These are phyloP conservation scores for Candida easanensis DNA, from an alignment of 805 yeast genomes.

Conservation along the genomic window DNA sequence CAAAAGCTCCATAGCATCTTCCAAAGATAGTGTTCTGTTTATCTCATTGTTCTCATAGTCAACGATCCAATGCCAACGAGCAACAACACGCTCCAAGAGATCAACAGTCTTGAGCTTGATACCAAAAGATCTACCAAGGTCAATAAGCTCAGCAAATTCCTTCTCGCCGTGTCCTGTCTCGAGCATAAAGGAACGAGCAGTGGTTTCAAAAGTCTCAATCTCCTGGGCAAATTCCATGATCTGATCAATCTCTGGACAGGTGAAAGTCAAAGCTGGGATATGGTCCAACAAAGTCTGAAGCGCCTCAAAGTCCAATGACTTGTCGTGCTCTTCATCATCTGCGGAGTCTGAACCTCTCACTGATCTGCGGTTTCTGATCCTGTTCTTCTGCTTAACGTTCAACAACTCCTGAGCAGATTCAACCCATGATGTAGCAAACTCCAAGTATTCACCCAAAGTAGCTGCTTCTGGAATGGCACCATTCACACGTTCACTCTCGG, in stretches of 20 bases:
- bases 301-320: slow-evolving; percentile 17
- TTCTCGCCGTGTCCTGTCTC: slow-evolving; percentile 31
- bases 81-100: slow-evolving; percentile 36
- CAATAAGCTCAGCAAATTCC: slow-evolving; percentile 52
- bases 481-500: slow-evolving; percentile 55
- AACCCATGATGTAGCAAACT: slow-evolving; percentile 47
- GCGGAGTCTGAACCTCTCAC: slow-evolving; percentile 6
- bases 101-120: slow-evolving; percentile 49
- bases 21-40: slow-evolving; percentile 17
- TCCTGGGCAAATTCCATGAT: slow-evolving; percentile 51
- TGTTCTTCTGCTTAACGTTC: slow-evolving; percentile 37
- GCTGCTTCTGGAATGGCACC: slow-evolving; percentile 36
- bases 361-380: slow-evolving; percentile 28
- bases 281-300: slow-evolving; percentile 35
- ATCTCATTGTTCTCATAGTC: slow-evolving; percentile 22
- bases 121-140: slow-evolving; percentile 59
- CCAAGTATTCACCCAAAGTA: slow-evolving; percentile 40
- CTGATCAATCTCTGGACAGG: slow-evolving; percentile 58
- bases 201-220: slow-evolving; percentile 47
- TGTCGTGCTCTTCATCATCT: slow-evolving; percentile 8
- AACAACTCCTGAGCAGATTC: slow-evolving; percentile 54
- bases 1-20: slow-evolving; percentile 22
- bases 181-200: slow-evolving; percentile 39
- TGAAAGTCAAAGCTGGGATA: slow-evolving; percentile 49
- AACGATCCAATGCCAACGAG: slow-evolving; percentile 39